A percentile compares a stretch with the other conserved stretches of the same genome.
Evolutionary conservation across 2,329 filamentous ascomycete genomes (phyloP).

Genomic region (Chaetomium strumarium): DNA sequence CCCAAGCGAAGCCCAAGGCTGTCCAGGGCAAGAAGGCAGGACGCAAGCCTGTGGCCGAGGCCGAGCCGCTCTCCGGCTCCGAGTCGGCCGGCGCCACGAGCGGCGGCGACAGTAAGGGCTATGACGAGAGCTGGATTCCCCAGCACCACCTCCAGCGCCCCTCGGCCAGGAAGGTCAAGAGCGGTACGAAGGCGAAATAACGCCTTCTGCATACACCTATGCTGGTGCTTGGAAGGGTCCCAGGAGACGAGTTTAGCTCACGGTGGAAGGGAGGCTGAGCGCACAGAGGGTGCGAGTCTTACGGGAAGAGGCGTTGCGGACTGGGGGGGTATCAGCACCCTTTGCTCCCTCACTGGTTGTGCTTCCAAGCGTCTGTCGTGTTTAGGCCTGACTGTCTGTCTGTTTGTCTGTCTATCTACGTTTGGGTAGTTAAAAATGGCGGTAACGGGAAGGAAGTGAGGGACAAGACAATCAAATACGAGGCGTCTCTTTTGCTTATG

Average conservation of each 20-base stretch:
- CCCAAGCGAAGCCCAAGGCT: conserved; percentile 59
- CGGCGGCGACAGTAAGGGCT: conserved; percentile 59
- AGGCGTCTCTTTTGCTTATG: conserved; percentile 6
- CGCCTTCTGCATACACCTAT: neutral
- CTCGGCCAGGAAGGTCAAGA: conserved; percentile 62
- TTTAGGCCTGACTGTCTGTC: too few relatives aligned
- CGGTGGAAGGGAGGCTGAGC: too few relatives aligned
- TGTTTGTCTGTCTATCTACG: neutral
- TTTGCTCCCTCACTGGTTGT: conserved; percentile 1
- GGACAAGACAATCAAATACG: neutral
- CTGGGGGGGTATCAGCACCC: too few relatives aligned
- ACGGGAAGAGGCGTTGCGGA: neutral
- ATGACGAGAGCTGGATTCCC: conserved; percentile 93
- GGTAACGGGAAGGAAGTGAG: conserved; percentile 3
- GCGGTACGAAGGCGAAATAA: conserved; percentile 38
- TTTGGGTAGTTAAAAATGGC: conserved; percentile 1
- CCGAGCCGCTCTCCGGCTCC: conserved; percentile 58
- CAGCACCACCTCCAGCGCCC: conserved; percentile 84
- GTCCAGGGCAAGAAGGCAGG: conserved; percentile 43
- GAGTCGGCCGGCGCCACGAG: conserved; percentile 65
- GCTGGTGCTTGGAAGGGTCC: too few relatives aligned
- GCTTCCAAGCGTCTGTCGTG: neutral
- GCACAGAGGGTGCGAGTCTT: too few relatives aligned
- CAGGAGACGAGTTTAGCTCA: too few relatives aligned
- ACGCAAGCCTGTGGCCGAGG: conserved; percentile 58